Evolutionary conservation across 352 stramenopile genomes (phyloP).

Genomic region (Phytophthora tentaculata): DNA sequence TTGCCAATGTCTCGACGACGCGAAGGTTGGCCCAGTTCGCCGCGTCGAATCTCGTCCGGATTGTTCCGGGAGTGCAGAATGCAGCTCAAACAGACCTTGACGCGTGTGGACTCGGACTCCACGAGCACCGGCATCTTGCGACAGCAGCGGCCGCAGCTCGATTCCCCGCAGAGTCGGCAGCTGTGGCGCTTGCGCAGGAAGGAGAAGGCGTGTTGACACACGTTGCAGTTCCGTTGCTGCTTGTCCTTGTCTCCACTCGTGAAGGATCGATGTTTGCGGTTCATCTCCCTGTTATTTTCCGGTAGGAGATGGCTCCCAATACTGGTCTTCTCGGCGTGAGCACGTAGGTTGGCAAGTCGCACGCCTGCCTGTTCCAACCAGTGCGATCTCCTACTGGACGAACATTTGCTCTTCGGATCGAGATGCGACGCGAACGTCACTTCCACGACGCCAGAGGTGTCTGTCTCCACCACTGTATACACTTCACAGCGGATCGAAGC

Average conservation of each 20-base stretch:
- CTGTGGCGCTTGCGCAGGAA: slow-evolving; percentile 81
- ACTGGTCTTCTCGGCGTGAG: slow-evolving; percentile 72
- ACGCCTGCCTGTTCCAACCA: slow-evolving; percentile 68
- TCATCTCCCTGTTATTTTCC: slow-evolving; percentile 44
- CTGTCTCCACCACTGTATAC: slow-evolving; percentile 79
- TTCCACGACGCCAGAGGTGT: slow-evolving; percentile 73
- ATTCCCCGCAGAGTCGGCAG: slow-evolving; percentile 77
- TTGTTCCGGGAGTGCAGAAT: slow-evolving; percentile 74
- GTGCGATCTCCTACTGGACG: slow-evolving; percentile 54
- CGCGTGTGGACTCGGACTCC: slow-evolving; percentile 58
- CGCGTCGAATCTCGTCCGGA: slow-evolving; percentile 57
- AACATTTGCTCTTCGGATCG: slow-evolving; percentile 83
- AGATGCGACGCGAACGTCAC: slow-evolving; percentile 85
- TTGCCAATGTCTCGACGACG: slow-evolving; percentile 59
- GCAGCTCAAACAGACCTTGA: slow-evolving; percentile 82
- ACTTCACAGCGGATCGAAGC: slow-evolving; percentile 83
- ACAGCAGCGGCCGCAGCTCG: slow-evolving; percentile 72
- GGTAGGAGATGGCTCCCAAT: slow-evolving; percentile 64
- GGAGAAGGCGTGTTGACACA: slow-evolving; percentile 74
- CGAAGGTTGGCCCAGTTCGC: slow-evolving; percentile 28
- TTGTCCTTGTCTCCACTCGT: slow-evolving; percentile 54
- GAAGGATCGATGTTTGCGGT: slow-evolving; percentile 32
- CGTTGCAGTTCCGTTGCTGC: slow-evolving; percentile 57
- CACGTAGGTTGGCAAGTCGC: slow-evolving; percentile 64
- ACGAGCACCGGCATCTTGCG: slow-evolving; percentile 78